These are phyloP conservation scores for Phialophora verrucosa DNA, from an alignment of 2,329 filamentous ascomycete genomes.

Conservation along the genomic window DNA sequence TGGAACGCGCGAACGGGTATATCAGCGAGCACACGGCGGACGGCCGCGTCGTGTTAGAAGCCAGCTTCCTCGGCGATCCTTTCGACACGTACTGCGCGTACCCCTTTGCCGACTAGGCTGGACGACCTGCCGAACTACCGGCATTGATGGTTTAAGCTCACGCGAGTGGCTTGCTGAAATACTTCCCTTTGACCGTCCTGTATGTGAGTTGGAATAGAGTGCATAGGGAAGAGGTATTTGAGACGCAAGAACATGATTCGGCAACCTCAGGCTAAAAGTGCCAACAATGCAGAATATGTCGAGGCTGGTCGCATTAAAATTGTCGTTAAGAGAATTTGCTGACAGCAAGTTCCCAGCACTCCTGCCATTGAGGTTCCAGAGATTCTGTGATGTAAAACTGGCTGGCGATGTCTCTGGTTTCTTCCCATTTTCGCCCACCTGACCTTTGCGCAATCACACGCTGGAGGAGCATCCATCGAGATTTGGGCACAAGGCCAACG, in stretches of 20 bases:
- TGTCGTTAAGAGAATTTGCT: not conserved
- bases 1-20: conserved; percentile 56
- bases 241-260: not conserved
- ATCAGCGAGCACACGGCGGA: conserved; percentile 54
- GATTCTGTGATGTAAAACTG: not conserved
- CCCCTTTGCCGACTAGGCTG: conserved; percentile 57
- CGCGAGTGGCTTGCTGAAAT: not conserved
- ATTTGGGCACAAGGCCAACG: not conserved
- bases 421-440: not conserved
- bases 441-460: not conserved
- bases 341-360: not conserved
- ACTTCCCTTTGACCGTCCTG: conserved; percentile 34
- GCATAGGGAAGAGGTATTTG: too few relatives aligned
- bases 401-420: not conserved
- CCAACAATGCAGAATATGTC: not conserved
- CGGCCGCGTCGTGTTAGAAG: conserved; percentile 56
- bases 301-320: not conserved
- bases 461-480: not conserved
- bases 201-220: conserved; percentile 55
- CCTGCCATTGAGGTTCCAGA: not conserved
- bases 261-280: not conserved
- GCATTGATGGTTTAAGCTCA: conserved; percentile 12
- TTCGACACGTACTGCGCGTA: conserved; percentile 53
- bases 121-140: conserved; percentile 49
- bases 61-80: conserved; percentile 51